Evolutionary conservation across 345 rosid genomes (phyloP).

Genomic region (Citrus unshiu): DNA sequence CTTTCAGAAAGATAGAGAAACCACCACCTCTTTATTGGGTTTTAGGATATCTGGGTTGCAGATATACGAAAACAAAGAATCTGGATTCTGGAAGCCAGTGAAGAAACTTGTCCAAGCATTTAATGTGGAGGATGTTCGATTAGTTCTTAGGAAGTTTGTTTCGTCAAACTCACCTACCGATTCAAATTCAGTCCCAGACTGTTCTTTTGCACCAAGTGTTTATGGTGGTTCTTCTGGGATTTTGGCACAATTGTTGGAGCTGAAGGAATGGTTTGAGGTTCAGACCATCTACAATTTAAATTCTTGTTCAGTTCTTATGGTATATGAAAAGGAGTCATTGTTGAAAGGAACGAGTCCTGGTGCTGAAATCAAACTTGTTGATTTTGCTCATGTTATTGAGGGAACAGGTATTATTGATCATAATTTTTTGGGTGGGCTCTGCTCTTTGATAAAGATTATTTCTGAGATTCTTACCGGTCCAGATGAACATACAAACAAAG

Average conservation of each 20-base stretch:
- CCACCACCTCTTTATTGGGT: constrained; percentile 55
- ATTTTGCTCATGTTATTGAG: constrained; percentile 90
- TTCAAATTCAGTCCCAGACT: constrained; percentile 41
- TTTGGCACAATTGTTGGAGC: constrained; percentile 67
- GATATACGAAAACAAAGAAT: constrained; percentile 38
- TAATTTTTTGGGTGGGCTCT: constrained; percentile 92
- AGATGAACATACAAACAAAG: constrained; percentile 32
- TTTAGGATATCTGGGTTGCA: constrained; percentile 81
- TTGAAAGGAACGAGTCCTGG: constrained; percentile 31
- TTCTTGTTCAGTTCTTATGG: constrained; percentile 80
- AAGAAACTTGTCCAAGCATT: constrained; percentile 46
- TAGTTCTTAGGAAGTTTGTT: constrained; percentile 68
- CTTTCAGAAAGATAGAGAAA: constrained; percentile 52
- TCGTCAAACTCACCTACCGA: constrained; percentile 49
- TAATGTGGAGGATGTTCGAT: constrained; percentile 44
- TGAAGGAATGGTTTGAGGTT: constrained; percentile 91
- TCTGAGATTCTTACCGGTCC: constrained; percentile 52
- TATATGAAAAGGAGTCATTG: constrained; percentile 54
- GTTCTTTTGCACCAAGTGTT: constrained; percentile 47
- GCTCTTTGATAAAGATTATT: constrained; percentile 79
- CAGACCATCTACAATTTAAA: constrained; percentile 81
- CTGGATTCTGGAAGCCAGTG: constrained; percentile 63
- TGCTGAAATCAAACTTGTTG: constrained; percentile 68
- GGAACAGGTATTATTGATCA: constrained; percentile 87
- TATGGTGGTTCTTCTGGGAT: constrained; percentile 68